Percentiles rank a stretch among this genome's conserved stretches.
These are phyloP conservation scores for Apiospora aurea DNA, from an alignment of 2,329 filamentous ascomycete genomes.

Conservation along the genomic window DNA sequence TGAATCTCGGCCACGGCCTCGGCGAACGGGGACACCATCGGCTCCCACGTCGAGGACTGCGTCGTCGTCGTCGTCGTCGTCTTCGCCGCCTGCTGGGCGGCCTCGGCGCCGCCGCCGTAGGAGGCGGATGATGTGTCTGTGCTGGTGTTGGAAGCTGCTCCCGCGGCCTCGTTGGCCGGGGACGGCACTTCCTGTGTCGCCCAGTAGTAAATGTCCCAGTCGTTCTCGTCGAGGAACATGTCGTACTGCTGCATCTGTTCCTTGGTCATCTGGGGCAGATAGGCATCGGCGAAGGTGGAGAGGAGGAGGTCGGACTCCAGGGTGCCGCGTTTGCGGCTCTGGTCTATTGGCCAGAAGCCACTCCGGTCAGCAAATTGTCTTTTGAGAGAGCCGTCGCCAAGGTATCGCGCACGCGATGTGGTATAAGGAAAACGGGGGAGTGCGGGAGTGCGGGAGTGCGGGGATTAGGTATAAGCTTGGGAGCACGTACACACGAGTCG, in stretches of 20 bases:
- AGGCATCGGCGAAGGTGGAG: conserved; percentile 87
- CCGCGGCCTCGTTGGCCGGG: conserved; percentile 33
- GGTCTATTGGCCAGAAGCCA: conserved; percentile 65
- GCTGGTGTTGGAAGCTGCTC: conserved; percentile 34
- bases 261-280: conserved; percentile 77
- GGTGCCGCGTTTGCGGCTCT: conserved; percentile 94
- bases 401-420: background rate
- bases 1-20: conserved; percentile 27
- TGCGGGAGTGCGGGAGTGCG: background rate
- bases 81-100: background rate
- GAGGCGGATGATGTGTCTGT: conserved; percentile 29
- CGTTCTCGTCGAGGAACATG: conserved; percentile 94
- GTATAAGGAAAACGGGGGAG: background rate
- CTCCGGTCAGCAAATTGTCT: background rate
- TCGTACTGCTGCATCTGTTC: conserved; percentile 86
- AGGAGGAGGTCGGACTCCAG: conserved; percentile 95
- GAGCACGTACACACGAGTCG: conserved; percentile 72
- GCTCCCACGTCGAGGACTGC: conserved; percentile 20
- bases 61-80: background rate
- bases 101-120: conserved; percentile 36
- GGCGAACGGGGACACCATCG: conserved; percentile 27
- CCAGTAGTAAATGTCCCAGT: conserved; percentile 99
- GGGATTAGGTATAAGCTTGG: background rate
- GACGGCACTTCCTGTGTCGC: conserved; percentile 81
- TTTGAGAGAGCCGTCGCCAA: background rate